phyloP scores from a whole-genome alignment of 768 basidiomycete species.

The Calocera viscosa region DNA sequence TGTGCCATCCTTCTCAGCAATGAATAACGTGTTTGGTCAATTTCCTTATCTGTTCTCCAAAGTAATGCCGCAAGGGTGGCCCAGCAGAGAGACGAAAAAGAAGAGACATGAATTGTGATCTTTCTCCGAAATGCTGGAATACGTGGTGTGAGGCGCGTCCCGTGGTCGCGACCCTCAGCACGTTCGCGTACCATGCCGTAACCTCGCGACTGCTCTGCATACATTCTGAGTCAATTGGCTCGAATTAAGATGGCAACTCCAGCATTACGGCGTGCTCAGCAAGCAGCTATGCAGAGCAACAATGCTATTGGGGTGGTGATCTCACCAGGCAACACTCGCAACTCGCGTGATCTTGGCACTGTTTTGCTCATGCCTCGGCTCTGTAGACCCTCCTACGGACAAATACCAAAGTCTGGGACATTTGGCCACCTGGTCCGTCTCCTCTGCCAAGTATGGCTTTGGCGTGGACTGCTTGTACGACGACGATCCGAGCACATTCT shows the following conservation, averaged over 20 bases:
- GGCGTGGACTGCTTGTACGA: slow-evolving; percentile 86
- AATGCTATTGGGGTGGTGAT: background rate
- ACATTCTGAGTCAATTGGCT: background rate
- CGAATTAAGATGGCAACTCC: background rate
- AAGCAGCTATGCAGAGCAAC: background rate
- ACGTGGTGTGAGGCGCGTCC: background rate
- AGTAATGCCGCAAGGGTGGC: too few species aligned
- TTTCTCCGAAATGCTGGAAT: too few species aligned
- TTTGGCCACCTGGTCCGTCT: slow-evolving; percentile 90
- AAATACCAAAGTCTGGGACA: slow-evolving; percentile 39
- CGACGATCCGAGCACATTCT: slow-evolving; percentile 82
- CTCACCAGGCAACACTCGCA: background rate
- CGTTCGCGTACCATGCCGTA: background rate
- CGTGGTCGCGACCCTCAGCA: background rate
- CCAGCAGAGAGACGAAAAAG: too few species aligned
- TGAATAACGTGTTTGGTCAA: too few species aligned
- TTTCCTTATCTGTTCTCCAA: too few species aligned
- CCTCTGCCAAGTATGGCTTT: slow-evolving; percentile 92
- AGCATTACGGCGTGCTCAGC: background rate
- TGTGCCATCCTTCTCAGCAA: background rate
- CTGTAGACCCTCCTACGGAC: background rate
- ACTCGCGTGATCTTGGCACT: background rate
- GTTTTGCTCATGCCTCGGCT: background rate
- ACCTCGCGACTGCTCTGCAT: background rate
- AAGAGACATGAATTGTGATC: too few species aligned